Evolutionary conservation across 179 eudicot species (phyloP).

Genomic region (Patellifolia procumbens): DNA sequence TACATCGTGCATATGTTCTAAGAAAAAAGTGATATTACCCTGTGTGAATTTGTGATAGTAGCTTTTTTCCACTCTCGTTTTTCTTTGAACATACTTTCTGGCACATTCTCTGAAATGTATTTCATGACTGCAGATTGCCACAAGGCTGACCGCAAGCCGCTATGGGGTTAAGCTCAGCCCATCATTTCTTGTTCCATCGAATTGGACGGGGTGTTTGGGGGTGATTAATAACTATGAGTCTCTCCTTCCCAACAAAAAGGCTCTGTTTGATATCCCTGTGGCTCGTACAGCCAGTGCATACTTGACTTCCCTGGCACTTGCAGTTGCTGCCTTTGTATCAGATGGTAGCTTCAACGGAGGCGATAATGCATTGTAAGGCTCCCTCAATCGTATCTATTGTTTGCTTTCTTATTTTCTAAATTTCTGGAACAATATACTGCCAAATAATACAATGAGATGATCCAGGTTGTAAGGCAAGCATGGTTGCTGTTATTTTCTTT

Average conservation of each 20-base stretch:
- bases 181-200: constrained; percentile 90
- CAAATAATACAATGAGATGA: background rate
- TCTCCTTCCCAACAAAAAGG: constrained; percentile 84
- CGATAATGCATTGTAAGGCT: constrained; percentile 89
- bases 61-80: background rate
- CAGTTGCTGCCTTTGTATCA: constrained; percentile 74
- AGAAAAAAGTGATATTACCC: background rate
- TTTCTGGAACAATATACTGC: background rate
- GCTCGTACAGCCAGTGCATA: constrained; percentile 97
- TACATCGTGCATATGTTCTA: background rate
- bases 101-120: background rate
- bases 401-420: background rate
- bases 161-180: constrained; percentile 88
- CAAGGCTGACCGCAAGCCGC: constrained; percentile 75
- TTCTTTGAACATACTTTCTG: background rate
- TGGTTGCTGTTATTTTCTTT: background rate
- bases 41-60: background rate
- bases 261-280: constrained; percentile 86
- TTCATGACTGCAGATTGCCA: constrained; percentile 71
- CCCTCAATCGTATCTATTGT: background rate
- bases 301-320: constrained; percentile 75
- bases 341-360: constrained; percentile 98
- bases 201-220: constrained; percentile 96
- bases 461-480: background rate
- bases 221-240: constrained; percentile 96